A percentile compares a stretch with the other conserved stretches of the same genome.
Evolutionary conservation across 306 rosid species (phyloP).

Genomic region (Heteromeles arbutifolia): DNA sequence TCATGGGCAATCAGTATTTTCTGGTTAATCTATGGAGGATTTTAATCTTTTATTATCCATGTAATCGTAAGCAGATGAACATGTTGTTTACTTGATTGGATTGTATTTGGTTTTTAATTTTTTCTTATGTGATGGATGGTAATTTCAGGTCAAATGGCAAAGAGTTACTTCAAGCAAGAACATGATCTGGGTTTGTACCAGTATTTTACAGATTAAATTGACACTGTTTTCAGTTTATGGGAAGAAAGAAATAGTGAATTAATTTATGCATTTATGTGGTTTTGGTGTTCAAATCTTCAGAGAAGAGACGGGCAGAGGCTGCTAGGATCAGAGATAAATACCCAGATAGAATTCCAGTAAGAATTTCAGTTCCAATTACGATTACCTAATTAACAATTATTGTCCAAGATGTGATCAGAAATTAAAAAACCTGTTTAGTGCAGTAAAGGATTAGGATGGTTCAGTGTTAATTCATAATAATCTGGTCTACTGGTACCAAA

Average conservation of each 20-base stretch:
- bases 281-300: slow-evolving; percentile 30
- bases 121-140: slow-evolving; percentile 13
- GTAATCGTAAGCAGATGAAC: not conserved
- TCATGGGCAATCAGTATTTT: not conserved
- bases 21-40: too few species aligned
- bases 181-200: slow-evolving; percentile 72
- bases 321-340: slow-evolving; percentile 88
- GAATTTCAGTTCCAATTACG: slow-evolving; percentile 12
- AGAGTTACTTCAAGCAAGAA: slow-evolving; percentile 95
- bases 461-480: not conserved
- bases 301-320: slow-evolving; percentile 88
- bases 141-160: slow-evolving; percentile 69
- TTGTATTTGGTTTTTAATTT: not conserved
- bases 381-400: not conserved
- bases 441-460: not conserved
- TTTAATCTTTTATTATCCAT: not conserved
- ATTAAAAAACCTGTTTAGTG: not conserved
- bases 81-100: not conserved
- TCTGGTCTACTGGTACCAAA: too few species aligned
- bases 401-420: not conserved
- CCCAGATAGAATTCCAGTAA: slow-evolving; percentile 90
- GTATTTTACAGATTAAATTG: not conserved
- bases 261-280: not conserved
- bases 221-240: not conserved
- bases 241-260: not conserved